Conservation (phyloP, 2,329 filamentous ascomycete genomes). For the Aspergillus amoenus region DNA sequence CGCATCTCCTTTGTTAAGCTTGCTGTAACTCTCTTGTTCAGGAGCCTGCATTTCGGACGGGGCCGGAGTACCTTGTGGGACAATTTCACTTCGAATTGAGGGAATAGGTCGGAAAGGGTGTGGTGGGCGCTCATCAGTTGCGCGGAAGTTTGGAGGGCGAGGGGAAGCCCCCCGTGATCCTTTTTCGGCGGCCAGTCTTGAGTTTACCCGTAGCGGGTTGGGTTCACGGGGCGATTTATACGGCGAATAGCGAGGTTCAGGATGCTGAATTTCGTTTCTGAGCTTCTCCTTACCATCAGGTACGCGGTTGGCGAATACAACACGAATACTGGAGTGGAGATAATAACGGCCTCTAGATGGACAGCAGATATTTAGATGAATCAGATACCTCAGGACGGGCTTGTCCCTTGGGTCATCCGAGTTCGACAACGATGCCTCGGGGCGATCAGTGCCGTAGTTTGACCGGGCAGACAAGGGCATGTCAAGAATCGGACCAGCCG, state of each 20-base stretch:
- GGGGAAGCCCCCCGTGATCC: slow-evolving; percentile 50
- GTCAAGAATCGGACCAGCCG: slow-evolving; percentile 79
- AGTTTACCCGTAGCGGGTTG: slow-evolving; percentile 40
- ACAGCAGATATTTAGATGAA: slow-evolving; percentile 91
- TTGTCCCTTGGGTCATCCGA: slow-evolving; percentile 46
- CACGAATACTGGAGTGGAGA: slow-evolving; percentile 85
- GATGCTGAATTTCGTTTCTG: slow-evolving; percentile 82
- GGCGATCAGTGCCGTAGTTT: slow-evolving; percentile 51
- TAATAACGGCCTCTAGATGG: slow-evolving; percentile 81
- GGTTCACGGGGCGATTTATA: slow-evolving; percentile 68
- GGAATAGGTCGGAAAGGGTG: slow-evolving; percentile 22
- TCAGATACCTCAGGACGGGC: slow-evolving; percentile 80
- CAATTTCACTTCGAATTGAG: slow-evolving; percentile 15
- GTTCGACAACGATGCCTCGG: slow-evolving; percentile 53
- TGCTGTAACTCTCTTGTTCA: slow-evolving; percentile 57
- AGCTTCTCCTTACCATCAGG: slow-evolving; percentile 94
- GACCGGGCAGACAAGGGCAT: slow-evolving; percentile 52
- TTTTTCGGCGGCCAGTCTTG: slow-evolving; percentile 59
- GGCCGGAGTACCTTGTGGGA: slow-evolving; percentile 25
- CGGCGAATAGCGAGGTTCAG: slow-evolving; percentile 79
- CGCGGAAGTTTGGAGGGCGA: background rate
- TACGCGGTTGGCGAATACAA: slow-evolving; percentile 95
- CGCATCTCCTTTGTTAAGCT: slow-evolving; percentile 65
- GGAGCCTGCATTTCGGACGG: slow-evolving; percentile 28
- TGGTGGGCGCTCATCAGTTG: slow-evolving; percentile 3